These are phyloP conservation scores for Elongisporangium senticosum DNA, from an alignment of 352 stramenopile genomes.

Conservation along the genomic window DNA sequence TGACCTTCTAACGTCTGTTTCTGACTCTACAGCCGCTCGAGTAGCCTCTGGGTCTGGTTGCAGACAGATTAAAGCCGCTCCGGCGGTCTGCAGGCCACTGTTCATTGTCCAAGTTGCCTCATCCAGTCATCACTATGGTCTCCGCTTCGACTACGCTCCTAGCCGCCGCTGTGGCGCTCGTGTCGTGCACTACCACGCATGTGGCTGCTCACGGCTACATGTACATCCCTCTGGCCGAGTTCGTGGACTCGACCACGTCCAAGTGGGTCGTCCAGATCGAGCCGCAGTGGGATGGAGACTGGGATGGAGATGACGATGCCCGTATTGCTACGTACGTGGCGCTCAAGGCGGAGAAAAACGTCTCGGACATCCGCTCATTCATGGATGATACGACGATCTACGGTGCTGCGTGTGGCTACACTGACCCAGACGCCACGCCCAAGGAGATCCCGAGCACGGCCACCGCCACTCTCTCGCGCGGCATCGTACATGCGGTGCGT, in stretches of 20 bases:
- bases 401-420: conserved; percentile 19
- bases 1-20: neutral
- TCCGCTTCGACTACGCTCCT: neutral
- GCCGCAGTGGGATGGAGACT: conserved; percentile 13
- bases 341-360: conserved; percentile 12
- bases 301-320: conserved; percentile 8
- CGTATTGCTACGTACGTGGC: conserved; percentile 8
- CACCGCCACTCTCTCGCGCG: conserved; percentile 15
- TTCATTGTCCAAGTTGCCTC: neutral
- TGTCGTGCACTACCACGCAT: conserved; percentile 7
- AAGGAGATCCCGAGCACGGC: conserved; percentile 12
- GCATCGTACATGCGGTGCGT: conserved; percentile 11
- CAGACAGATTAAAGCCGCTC: neutral
- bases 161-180: conserved; percentile 3
- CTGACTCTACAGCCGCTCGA: neutral
- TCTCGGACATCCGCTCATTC: conserved; percentile 12
- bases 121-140: conserved; percentile 1
- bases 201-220: conserved; percentile 19
- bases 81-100: neutral
- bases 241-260: conserved; percentile 12
- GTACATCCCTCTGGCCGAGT: conserved; percentile 14
- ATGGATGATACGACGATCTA: conserved; percentile 17
- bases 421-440: conserved; percentile 11
- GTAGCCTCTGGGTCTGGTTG: neutral
- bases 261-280: conserved; percentile 18